These are phyloP conservation scores for Nicotiana knightiana DNA, from an alignment of 257 asterid genomes.

Conservation along the genomic window DNA sequence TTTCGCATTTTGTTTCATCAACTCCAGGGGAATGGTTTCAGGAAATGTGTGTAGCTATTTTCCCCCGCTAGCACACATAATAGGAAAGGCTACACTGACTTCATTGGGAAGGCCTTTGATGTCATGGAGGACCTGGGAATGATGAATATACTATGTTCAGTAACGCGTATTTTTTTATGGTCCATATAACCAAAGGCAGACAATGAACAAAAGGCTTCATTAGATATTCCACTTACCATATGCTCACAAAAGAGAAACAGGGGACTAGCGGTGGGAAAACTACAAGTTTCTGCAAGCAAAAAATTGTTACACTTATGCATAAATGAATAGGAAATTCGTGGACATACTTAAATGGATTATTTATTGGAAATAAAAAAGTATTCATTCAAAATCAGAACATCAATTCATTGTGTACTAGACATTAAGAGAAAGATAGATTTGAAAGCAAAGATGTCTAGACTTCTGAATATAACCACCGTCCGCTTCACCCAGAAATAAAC, in stretches of 20 bases:
- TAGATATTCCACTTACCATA: background rate
- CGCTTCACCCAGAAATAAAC: background rate
- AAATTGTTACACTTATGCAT: background rate
- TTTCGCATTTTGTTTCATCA: background rate
- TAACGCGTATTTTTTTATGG: background rate
- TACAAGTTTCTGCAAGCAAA: background rate
- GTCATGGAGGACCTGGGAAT: background rate
- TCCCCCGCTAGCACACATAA: background rate
- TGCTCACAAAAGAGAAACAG: background rate
- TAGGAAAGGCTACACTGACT: background rate
- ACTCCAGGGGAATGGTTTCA: background rate
- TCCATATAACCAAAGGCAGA: background rate
- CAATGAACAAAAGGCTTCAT: background rate
- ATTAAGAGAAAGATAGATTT: background rate
- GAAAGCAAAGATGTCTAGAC: slow-evolving; percentile 1
- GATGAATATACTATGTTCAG: background rate
- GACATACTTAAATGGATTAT: background rate
- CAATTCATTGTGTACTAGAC: background rate
- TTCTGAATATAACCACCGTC: background rate
- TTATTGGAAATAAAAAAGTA: background rate
- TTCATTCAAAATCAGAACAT: background rate
- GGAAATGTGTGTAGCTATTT: background rate
- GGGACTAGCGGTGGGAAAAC: background rate
- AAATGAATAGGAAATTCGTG: background rate
- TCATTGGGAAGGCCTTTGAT: background rate